These are phyloP conservation scores for Cutaneotrichosporon sp. DNA, from an alignment of 1,284 basidiomycete genomes.

Conservation along the genomic window DNA sequence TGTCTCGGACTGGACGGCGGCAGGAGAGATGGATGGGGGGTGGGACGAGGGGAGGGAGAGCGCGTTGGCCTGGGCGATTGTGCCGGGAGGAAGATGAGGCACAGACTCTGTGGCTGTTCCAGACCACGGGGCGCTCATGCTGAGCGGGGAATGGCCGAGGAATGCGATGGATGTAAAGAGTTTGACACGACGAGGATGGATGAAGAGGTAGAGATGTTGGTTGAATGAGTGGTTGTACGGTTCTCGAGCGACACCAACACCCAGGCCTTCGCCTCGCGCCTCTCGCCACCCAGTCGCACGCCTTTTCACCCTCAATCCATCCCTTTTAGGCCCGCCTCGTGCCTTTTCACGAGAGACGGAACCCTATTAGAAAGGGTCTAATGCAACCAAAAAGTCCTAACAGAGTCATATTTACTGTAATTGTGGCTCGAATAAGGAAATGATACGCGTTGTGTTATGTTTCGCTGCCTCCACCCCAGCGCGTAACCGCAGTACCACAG, in stretches of 20 bases:
- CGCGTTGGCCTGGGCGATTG: slow-evolving; percentile 20
- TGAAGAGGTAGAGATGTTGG: not conserved
- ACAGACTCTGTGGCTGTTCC: slow-evolving; percentile 4
- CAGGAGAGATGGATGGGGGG: not conserved
- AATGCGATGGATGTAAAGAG: not conserved
- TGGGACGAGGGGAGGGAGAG: slow-evolving; percentile 5
- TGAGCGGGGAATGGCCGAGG: not conserved
- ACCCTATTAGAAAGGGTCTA: too few species aligned
- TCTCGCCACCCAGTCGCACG: not conserved
- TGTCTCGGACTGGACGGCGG: not conserved
- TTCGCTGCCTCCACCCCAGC: slow-evolving; percentile 3
- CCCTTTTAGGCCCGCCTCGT: too few species aligned
- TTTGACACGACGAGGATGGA: slow-evolving; percentile 1
- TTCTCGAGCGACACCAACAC: too few species aligned
- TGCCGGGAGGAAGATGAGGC: slow-evolving; percentile 12
- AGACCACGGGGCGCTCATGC: slow-evolving; percentile 14
- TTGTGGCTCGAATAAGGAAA: not conserved
- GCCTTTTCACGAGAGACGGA: too few species aligned
- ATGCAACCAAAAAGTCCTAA: not conserved
- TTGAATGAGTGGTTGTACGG: too few species aligned
- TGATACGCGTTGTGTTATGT: not conserved
- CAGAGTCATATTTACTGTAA: not conserved
- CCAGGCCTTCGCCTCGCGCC: too few species aligned
- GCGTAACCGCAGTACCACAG: too few species aligned
- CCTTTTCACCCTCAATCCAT: not conserved